Percentiles rank a stretch among this genome's conserved stretches.
These are phyloP conservation scores for Penicillium macrosclerotiorum DNA, from an alignment of 495 filamentous ascomycete genomes.

Conservation along the genomic window DNA sequence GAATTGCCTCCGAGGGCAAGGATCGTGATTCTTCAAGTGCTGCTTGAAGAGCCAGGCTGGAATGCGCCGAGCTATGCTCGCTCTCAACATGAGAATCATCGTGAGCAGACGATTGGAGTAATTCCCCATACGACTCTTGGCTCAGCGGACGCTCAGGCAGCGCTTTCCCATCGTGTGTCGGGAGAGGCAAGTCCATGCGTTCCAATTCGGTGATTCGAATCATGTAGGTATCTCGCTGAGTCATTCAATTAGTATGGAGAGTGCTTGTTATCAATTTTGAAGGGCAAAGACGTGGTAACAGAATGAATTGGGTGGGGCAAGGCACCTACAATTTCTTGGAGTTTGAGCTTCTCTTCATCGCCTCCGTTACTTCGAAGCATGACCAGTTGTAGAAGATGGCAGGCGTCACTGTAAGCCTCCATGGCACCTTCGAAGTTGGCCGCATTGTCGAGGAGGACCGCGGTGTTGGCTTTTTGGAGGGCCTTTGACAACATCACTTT, in stretches of 20 bases:
- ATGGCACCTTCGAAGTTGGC: slow-evolving; percentile 92
- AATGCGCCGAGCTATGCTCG: slow-evolving; percentile 20
- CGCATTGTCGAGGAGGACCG: slow-evolving; percentile 90
- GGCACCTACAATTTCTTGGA: slow-evolving; percentile 90
- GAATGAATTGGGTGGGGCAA: not conserved
- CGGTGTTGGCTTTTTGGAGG: slow-evolving; percentile 90
- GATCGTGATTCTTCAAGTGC: slow-evolving; percentile 20
- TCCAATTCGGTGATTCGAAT: slow-evolving; percentile 82
- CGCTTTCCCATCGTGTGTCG: slow-evolving; percentile 60
- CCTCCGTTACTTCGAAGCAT: slow-evolving; percentile 76
- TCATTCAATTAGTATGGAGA: slow-evolving; percentile 15
- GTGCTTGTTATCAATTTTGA: not conserved
- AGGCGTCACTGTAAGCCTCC: slow-evolving; percentile 88
- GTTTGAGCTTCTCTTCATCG: slow-evolving; percentile 76
- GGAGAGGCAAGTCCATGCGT: slow-evolving; percentile 59
- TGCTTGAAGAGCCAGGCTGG: slow-evolving; percentile 20
- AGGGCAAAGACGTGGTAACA: no score
- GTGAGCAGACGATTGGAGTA: slow-evolving; percentile 39
- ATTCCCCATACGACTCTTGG: slow-evolving; percentile 57
- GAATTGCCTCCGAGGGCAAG: slow-evolving; percentile 26
- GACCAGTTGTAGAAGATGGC: slow-evolving; percentile 79
- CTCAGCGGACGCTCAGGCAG: slow-evolving; percentile 77
- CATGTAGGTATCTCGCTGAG: slow-evolving; percentile 81
- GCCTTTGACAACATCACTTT: slow-evolving; percentile 93
- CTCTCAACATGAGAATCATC: slow-evolving; percentile 34